These are phyloP conservation scores for Pythium sukuiense DNA, from an alignment of 352 stramenopile genomes.

Conservation along the genomic window DNA sequence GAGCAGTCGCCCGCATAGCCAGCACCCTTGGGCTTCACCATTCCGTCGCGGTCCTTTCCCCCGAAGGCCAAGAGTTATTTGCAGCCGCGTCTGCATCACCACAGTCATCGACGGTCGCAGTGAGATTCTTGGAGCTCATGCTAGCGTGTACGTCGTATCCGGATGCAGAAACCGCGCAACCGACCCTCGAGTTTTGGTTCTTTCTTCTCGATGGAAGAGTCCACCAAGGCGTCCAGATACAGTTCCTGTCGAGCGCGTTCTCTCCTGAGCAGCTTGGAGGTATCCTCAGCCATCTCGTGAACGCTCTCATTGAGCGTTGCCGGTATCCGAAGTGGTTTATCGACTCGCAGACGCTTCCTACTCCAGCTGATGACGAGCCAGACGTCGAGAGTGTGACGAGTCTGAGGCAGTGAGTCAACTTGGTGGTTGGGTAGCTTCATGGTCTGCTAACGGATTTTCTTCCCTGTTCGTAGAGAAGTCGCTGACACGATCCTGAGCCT, in stretches of 20 bases:
- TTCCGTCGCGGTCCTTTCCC: conserved; percentile 20
- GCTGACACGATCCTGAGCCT: conserved; percentile 80
- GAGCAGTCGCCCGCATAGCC: conserved; percentile 22
- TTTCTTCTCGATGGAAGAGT: conserved; percentile 76
- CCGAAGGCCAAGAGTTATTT: conserved; percentile 15
- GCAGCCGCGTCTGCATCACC: neutral
- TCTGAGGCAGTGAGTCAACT: conserved; percentile 50
- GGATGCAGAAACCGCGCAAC: conserved; percentile 55
- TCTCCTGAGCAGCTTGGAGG: conserved; percentile 39
- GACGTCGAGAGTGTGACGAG: conserved; percentile 52
- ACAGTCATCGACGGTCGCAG: conserved; percentile 1
- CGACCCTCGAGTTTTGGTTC: conserved; percentile 87
- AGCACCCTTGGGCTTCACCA: conserved; percentile 28
- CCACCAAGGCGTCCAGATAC: conserved; percentile 43
- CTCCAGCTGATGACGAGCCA: conserved; percentile 43
- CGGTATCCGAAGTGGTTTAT: conserved; percentile 64
- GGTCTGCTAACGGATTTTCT: neutral
- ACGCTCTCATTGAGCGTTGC: conserved; percentile 62
- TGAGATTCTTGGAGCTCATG: conserved; percentile 58
- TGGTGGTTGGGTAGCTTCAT: neutral
- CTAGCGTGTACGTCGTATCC: conserved; percentile 59
- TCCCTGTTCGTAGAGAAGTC: conserved; percentile 54
- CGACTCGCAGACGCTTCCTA: conserved; percentile 42
- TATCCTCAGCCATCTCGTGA: conserved; percentile 65
- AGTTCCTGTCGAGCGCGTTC: conserved; percentile 35